Evolutionary conservation across 306 rosid genomes (phyloP).

Genomic region (Castanospermum australe): DNA sequence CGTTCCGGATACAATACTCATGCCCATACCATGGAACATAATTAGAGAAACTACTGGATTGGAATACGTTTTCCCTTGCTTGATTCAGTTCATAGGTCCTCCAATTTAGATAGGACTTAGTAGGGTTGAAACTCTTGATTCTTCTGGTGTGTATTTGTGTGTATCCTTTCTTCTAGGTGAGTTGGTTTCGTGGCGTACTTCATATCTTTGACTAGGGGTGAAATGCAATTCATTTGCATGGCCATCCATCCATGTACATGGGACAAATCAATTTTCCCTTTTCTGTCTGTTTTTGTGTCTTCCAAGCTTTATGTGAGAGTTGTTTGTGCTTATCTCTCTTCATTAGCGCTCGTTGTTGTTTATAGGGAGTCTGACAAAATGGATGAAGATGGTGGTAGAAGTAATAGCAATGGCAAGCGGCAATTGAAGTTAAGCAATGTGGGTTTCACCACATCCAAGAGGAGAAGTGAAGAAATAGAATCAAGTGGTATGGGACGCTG

Average conservation of each 20-base stretch:
- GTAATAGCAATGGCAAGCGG: conserved; percentile 49
- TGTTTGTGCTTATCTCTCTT: conserved; percentile 12
- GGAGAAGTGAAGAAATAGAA: conserved; percentile 83
- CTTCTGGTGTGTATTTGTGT: too few relatives aligned
- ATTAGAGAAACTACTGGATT: too few relatives aligned
- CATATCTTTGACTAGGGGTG: neutral
- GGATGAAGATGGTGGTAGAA: conserved; percentile 58
- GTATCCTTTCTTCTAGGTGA: neutral
- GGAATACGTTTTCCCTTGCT: too few relatives aligned
- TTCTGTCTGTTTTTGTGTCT: neutral
- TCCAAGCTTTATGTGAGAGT: conserved; percentile 4
- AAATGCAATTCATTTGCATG: neutral
- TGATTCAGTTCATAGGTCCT: too few relatives aligned
- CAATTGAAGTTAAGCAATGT: conserved; percentile 72
- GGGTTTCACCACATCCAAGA: conserved; percentile 74
- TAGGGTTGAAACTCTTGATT: too few relatives aligned
- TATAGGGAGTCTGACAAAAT: conserved; percentile 68
- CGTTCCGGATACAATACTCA: too few relatives aligned
- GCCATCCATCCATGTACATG: neutral
- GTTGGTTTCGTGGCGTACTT: neutral
- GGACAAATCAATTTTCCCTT: neutral
- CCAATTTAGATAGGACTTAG: too few relatives aligned
- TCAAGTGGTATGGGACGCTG: conserved; percentile 85
- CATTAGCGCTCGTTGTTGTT: neutral
- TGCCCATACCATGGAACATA: too few relatives aligned